Conservation (phyloP, 1,284 basidiomycete species). For the Chondrostereum purpureum region DNA sequence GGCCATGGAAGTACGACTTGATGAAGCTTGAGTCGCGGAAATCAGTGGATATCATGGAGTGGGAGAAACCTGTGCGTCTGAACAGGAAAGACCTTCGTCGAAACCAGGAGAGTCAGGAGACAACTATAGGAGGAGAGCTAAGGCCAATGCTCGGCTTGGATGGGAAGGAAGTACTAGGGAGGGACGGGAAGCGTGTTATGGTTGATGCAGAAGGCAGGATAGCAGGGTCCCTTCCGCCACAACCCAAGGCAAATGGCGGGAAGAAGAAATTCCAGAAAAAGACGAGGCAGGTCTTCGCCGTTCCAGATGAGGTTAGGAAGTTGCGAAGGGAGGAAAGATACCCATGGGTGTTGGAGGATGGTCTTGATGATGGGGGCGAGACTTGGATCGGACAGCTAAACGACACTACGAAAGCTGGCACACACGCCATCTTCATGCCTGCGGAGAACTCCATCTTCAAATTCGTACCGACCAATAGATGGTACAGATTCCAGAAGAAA, state of each 20-base stretch:
- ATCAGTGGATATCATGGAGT: slow-evolving; percentile 54
- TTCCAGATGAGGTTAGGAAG: slow-evolving; percentile 60
- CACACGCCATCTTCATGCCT: slow-evolving; percentile 70
- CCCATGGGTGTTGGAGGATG: slow-evolving; percentile 87
- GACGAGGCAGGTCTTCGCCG: slow-evolving; percentile 75
- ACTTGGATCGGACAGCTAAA: slow-evolving; percentile 78
- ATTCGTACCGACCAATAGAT: slow-evolving; percentile 79
- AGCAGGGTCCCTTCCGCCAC: slow-evolving; percentile 27
- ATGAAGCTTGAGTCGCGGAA: slow-evolving; percentile 78
- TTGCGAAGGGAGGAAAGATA: slow-evolving; percentile 78
- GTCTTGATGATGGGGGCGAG: slow-evolving; percentile 45
- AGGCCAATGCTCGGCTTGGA: slow-evolving; percentile 69
- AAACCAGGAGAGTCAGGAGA: slow-evolving; percentile 33
- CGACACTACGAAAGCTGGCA: slow-evolving; percentile 59
- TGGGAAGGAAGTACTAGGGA: slow-evolving; percentile 71
- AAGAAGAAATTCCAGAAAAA: slow-evolving; percentile 82
- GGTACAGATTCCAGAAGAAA: slow-evolving; percentile 87
- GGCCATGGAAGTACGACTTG: slow-evolving; percentile 81
- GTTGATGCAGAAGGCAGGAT: slow-evolving; percentile 66
- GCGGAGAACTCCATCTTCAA: slow-evolving; percentile 71
- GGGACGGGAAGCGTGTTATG: slow-evolving; percentile 73
- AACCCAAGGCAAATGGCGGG: slow-evolving; percentile 25
- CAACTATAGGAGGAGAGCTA: slow-evolving; percentile 36
- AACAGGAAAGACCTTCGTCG: slow-evolving; percentile 75
- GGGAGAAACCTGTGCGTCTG: slow-evolving; percentile 71